Evolutionary conservation across 176 grass and related monocot genomes (phyloP).

Genomic region (Carex kokanica): DNA sequence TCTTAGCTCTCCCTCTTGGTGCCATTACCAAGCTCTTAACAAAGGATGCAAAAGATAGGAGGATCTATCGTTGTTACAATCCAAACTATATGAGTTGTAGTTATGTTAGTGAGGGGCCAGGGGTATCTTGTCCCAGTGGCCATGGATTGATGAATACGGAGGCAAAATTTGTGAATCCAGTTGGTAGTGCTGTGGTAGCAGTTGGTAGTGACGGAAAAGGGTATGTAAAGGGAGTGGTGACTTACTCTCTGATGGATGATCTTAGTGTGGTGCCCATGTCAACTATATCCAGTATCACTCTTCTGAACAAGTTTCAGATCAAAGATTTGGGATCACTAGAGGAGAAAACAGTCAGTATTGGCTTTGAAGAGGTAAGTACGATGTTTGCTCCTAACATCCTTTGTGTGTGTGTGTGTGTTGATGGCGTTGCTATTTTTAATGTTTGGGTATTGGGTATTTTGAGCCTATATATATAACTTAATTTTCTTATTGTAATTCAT

Average conservation of each 20-base stretch:
- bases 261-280: constrained; percentile 46
- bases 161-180: too few relatives aligned
- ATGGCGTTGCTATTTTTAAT: too few relatives aligned
- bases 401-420: too few relatives aligned
- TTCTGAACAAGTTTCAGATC: constrained; percentile 26
- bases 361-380: constrained; percentile 18
- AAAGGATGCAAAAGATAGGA: background rate
- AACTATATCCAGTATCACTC: constrained; percentile 21
- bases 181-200: too few relatives aligned
- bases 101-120: too few relatives aligned
- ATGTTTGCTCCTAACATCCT: background rate
- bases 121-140: too few relatives aligned
- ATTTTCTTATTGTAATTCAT: too few relatives aligned
- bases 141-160: too few relatives aligned
- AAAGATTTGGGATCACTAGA: constrained; percentile 16
- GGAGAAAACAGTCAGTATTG: constrained; percentile 36
- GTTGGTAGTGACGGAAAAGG: background rate
- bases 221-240: constrained; percentile 34
- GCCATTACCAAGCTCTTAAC: constrained; percentile 33
- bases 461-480: too few relatives aligned
- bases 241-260: constrained; percentile 42
- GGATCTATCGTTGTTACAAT: background rate
- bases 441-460: too few relatives aligned
- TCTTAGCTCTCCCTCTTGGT: constrained; percentile 37
- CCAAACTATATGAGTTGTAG: accelerated